A percentile compares a stretch with the other conserved stretches of the same genome.
Conservation (phyloP, 2,329 filamentous ascomycete genomes). For the Capronia coronata region DNA sequence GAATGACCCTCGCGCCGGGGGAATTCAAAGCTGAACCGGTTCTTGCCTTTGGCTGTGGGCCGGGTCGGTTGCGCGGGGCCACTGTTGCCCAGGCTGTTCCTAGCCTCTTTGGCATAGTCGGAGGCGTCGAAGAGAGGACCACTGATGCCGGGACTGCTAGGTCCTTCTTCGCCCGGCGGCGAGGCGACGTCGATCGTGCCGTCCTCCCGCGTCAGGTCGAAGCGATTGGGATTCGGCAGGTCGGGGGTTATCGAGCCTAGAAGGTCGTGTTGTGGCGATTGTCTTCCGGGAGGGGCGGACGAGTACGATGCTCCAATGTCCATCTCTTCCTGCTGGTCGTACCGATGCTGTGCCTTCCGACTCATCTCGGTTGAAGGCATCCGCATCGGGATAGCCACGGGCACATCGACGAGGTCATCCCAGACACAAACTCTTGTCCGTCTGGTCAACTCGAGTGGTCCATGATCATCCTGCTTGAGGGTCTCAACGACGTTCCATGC, state of each 20-base stretch:
- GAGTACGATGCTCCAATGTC: constrained; percentile 72
- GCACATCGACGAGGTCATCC: constrained; percentile 95
- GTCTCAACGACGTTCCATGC: constrained; percentile 99
- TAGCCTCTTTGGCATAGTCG: constrained; percentile 27
- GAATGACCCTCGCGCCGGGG: constrained; percentile 50
- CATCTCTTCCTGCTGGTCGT: constrained; percentile 65
- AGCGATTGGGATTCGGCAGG: constrained; percentile 68
- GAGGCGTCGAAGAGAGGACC: constrained; percentile 24
- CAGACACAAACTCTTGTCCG: constrained; percentile 90
- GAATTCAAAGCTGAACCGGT: constrained; percentile 31
- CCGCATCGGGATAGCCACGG: constrained; percentile 84
- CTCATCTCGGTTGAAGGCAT: constrained; percentile 78
- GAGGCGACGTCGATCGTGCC: constrained; percentile 35
- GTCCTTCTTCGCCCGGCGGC: constrained; percentile 28
- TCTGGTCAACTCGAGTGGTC: constrained; percentile 84
- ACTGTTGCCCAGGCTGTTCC: constrained; percentile 34
- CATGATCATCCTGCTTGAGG: constrained; percentile 84
- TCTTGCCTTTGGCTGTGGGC: constrained; percentile 28
- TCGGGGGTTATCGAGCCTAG: constrained; percentile 54
- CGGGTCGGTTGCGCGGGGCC: constrained; percentile 35
- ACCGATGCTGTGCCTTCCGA: constrained; percentile 44
- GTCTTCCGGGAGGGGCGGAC: constrained; percentile 42
- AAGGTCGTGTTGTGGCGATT: constrained; percentile 55
- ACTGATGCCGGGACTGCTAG: constrained; percentile 35
- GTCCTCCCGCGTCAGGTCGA: constrained; percentile 54